Evolutionary conservation across 2,329 filamentous ascomycete genomes (phyloP), one percentile per base, ranked within the genome.

Genomic region (Cytospora mali): DNA sequence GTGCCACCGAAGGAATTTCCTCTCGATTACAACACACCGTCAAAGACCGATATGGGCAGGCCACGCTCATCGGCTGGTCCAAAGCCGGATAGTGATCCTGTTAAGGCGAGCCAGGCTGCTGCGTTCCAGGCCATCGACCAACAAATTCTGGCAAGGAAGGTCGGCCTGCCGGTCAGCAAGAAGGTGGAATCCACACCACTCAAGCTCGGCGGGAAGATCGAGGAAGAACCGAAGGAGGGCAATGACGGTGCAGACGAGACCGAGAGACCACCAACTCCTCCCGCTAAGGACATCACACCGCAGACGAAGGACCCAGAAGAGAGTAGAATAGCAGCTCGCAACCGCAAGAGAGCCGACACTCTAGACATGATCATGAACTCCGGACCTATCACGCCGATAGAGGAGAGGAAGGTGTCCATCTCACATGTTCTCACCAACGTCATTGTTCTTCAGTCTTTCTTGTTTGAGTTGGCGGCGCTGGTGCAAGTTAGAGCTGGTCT

Each of bases 371-470:
- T 48, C 55, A 28, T 25, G 25, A 31, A 49, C 10, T 21, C 16
- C 3, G 50, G 61, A n/a, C 42, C 60, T 13, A 46, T 33, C 9
- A 48, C 60, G n/a, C 49, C 62, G 28, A 42, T 42, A 6, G 72
- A 71, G 29, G 72, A 75, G 6, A 76, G 74, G 55, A 81, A 80
- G 11, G 88, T 87, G 9, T 91, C 88, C 9, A 84, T 95, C 5
- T 92, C 89, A 48, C 91, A 94, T 72, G 79, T 94, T 13, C 77
- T 95, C 66, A 94, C 91, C 6, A 95, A 94, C 72, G 85, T 90
- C 48, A 85, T 94, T 62, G 84, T 94, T 56, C 79, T 93, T 62
- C 91, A 95, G 73, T 89, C 90, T 39, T 95, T 95, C 72, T 75
- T 94, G 55, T 81, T 94, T 55, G 91, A 95, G 74, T 75, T 94